These are phyloP conservation scores for Wickerhamiella kazuoi DNA, from an alignment of 805 yeast species.

Conservation along the genomic window DNA sequence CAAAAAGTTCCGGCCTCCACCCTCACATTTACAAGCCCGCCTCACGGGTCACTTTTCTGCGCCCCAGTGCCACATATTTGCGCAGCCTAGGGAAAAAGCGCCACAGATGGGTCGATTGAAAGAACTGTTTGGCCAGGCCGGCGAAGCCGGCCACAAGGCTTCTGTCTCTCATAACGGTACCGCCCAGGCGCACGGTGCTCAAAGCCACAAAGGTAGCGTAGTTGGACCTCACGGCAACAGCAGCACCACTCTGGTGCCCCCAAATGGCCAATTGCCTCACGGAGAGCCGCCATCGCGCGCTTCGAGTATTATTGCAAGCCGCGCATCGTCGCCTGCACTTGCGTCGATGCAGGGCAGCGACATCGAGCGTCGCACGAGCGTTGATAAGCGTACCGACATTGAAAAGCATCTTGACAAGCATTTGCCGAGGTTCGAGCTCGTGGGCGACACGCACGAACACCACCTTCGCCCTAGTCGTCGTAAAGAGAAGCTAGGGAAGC, in stretches of 20 bases:
- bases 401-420: neutral
- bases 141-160: neutral
- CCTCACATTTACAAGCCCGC: neutral
- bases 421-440: neutral
- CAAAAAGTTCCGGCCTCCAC: neutral
- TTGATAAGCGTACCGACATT: neutral
- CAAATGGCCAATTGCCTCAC: neutral
- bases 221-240: neutral
- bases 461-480: constrained; percentile 43
- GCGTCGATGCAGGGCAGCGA: neutral
- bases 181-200: neutral
- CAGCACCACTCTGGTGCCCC: neutral
- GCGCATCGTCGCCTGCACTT: neutral
- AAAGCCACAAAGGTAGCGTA: neutral
- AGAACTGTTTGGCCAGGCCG: neutral
- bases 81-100: neutral
- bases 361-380: neutral
- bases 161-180: neutral
- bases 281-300: neutral
- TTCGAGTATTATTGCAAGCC: neutral
- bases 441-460: constrained; percentile 43
- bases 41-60: neutral
- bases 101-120: neutral
- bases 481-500: constrained; percentile 23
- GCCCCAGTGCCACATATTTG: neutral